Evolutionary conservation across 2,329 filamentous ascomycete genomes (phyloP).

Genomic region (Tolypocladium album): DNA sequence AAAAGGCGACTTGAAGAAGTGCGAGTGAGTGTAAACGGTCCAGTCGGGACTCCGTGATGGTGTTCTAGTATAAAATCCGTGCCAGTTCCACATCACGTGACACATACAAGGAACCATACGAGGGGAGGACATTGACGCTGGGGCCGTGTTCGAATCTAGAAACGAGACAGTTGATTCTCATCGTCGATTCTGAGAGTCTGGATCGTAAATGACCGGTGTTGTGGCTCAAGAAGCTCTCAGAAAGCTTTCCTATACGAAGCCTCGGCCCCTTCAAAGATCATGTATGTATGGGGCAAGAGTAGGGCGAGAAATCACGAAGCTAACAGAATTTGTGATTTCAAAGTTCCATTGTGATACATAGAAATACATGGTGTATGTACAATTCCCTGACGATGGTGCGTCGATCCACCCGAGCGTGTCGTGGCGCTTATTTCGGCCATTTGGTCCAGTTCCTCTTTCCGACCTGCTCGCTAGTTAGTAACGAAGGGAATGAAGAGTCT

Average conservation of each 20-base stretch:
- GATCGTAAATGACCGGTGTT: neutral
- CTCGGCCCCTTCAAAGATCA: neutral
- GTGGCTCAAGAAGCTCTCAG: too few relatives aligned
- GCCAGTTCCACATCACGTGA: neutral
- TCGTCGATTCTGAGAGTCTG: neutral
- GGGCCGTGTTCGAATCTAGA: neutral
- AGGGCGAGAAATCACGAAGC: neutral
- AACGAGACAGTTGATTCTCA: neutral
- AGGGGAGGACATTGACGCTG: neutral
- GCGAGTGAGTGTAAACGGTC: neutral
- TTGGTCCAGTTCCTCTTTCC: constrained; percentile 46
- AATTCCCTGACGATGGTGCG: constrained; percentile 3
- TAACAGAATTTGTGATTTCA: neutral
- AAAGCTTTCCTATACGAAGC: neutral
- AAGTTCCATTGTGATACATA: constrained; percentile 16
- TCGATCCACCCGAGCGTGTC: neutral
- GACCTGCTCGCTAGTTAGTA: constrained; percentile 32
- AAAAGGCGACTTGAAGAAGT: neutral
- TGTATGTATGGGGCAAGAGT: neutral
- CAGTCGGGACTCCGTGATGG: neutral
- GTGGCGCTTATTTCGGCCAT: constrained; percentile 40
- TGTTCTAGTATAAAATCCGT: neutral
- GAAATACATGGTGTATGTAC: constrained; percentile 23
- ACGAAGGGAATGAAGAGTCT: neutral
- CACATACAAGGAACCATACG: neutral